A percentile compares a stretch with the other conserved stretches of the same genome.
Evolutionary conservation across 2,329 filamentous ascomycete genomes (phyloP).

Genomic region (Scolecobasidium constrictum): DNA sequence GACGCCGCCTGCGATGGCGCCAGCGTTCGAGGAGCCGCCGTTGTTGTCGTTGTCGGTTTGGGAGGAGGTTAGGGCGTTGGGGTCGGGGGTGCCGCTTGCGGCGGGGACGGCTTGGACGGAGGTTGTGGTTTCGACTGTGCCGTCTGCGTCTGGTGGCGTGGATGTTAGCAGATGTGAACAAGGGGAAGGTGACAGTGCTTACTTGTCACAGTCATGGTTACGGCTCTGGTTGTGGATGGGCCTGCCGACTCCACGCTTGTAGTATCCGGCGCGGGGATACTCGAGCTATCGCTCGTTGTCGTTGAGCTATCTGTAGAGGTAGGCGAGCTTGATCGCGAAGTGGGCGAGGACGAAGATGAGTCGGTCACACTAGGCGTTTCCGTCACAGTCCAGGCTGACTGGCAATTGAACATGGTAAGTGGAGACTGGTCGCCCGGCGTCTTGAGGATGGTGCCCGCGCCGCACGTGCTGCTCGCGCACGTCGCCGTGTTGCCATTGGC

Average conservation of each 20-base stretch:
- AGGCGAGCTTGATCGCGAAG: background rate
- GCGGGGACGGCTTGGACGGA: background rate
- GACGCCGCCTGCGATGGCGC: slow-evolving; percentile 8
- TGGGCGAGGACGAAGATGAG: background rate
- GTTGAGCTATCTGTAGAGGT: background rate
- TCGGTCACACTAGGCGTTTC: background rate
- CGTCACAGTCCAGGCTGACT: slow-evolving; percentile 4
- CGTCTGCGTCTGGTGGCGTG: slow-evolving; percentile 2
- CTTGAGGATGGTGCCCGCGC: slow-evolving; percentile 1
- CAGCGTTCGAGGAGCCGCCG: slow-evolving; percentile 1
- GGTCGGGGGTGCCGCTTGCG: background rate
- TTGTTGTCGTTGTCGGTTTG: slow-evolving; percentile 1
- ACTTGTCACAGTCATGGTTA: slow-evolving; percentile 5
- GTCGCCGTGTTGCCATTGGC: background rate
- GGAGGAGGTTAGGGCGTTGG: background rate
- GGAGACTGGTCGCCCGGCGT: slow-evolving; percentile 5
- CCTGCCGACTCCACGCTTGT: background rate
- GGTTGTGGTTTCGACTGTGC: background rate
- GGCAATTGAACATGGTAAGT: slow-evolving; percentile 7
- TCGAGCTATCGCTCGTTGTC: background rate
- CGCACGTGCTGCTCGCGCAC: background rate
- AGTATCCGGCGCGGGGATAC: no score
- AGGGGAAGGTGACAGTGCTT: no score
- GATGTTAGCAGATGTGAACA: no score
- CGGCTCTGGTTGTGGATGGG: background rate